Evolutionary conservation across 768 basidiomycete species (phyloP).

Genomic region (Pulveroboletus sp.): DNA sequence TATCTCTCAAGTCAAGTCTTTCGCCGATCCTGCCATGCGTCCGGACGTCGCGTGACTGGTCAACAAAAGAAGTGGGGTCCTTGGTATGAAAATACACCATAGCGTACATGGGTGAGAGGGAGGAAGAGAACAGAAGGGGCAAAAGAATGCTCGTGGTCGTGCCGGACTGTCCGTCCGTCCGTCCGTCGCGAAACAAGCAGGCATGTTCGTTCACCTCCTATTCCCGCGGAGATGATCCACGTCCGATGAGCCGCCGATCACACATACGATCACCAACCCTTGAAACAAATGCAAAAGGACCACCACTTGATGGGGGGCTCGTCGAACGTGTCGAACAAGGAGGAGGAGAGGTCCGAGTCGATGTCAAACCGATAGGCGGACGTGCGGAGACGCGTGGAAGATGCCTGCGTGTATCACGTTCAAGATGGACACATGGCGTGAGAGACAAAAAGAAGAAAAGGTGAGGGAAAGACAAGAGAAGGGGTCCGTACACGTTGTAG

Average conservation of each 20-base stretch:
- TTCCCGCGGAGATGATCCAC: slow-evolving; percentile 10
- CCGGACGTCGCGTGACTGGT: too few species aligned
- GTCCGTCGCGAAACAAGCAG: too few species aligned
- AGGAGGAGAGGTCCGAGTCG: slow-evolving; percentile 24
- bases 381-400: slow-evolving; percentile 2
- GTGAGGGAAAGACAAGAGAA: neutral
- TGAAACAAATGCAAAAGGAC: slow-evolving; percentile 21
- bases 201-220: neutral
- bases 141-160: too few species aligned
- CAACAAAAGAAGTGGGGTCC: neutral
- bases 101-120: neutral
- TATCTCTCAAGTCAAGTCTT: neutral
- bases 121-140: too few species aligned
- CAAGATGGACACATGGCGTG: neutral
- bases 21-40: neutral
- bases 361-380: slow-evolving; percentile 19
- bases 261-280: slow-evolving; percentile 15
- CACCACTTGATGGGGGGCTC: slow-evolving; percentile 20
- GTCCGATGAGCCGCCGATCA: slow-evolving; percentile 2
- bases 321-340: slow-evolving; percentile 23
- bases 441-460: neutral
- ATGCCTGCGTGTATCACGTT: slow-evolving; percentile 1
- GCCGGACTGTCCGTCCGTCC: too few species aligned
- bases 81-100: slow-evolving; percentile 3
- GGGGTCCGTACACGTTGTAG: slow-evolving; percentile 8